Conservation (phyloP, 345 rosid genomes). For the Heritiera littoralis region DNA sequence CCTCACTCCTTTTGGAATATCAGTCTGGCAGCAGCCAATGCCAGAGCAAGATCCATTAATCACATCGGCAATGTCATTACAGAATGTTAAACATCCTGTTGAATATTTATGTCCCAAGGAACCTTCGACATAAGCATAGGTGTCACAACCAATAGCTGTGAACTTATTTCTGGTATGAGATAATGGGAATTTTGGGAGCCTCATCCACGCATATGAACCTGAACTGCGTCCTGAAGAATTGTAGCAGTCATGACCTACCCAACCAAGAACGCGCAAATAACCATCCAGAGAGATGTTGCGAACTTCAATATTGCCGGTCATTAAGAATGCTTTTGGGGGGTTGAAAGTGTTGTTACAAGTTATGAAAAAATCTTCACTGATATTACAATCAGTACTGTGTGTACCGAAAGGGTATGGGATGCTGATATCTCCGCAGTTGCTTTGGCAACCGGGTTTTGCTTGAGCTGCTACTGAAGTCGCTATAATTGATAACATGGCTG, state of each 20-base stretch:
- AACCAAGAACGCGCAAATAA: not conserved
- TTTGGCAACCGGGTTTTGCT: too few species aligned
- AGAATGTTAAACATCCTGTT: slow-evolving; percentile 42
- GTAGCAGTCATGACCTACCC: not conserved
- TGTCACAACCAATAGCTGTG: too few species aligned
- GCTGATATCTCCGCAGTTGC: too few species aligned
- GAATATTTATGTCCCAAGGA: not conserved
- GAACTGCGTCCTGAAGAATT: not conserved
- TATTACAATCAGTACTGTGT: too few species aligned
- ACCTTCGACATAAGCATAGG: not conserved
- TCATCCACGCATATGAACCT: too few species aligned
- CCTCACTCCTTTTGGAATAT: too few species aligned
- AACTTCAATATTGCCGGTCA: not conserved
- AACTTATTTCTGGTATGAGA: not conserved
- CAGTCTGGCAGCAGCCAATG: slow-evolving; percentile 47
- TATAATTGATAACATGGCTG: too few species aligned
- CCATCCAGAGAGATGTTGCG: slow-evolving; percentile 23
- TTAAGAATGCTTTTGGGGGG: too few species aligned
- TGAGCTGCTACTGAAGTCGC: too few species aligned
- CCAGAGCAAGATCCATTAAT: slow-evolving; percentile 34
- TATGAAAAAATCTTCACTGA: too few species aligned
- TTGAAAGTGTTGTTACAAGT: too few species aligned
- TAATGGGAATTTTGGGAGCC: not conserved
- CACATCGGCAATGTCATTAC: not conserved
- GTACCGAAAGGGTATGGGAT: too few species aligned